phyloP scores from a whole-genome alignment of 441 rosid genomes.

The Euphorbia celastroides region DNA sequence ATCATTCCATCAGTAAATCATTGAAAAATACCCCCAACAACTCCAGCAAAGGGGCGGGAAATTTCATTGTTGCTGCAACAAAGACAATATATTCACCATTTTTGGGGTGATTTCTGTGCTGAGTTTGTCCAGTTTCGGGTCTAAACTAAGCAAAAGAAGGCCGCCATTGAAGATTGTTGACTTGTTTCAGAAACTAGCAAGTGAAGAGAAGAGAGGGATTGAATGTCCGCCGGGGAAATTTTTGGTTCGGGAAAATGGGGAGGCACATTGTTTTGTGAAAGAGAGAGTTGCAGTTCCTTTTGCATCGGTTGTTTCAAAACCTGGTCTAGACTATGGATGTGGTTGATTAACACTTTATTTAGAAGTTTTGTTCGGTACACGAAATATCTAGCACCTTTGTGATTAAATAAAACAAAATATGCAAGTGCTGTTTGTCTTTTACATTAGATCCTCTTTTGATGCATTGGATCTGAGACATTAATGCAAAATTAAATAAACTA shows the following conservation, averaged over 20 bases:
- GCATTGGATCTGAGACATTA: too few species aligned
- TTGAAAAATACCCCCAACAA: constrained; percentile 20
- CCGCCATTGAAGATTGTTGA: constrained; percentile 30
- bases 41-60: constrained; percentile 34
- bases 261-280: constrained; percentile 76
- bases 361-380: too few species aligned
- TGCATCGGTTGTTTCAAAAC: constrained; percentile 42
- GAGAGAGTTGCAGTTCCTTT: constrained; percentile 87
- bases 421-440: neutral
- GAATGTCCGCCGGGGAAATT: constrained; percentile 79
- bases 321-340: constrained; percentile 71
- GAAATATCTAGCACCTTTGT: too few species aligned
- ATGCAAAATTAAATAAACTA: too few species aligned
- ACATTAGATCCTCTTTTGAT: neutral
- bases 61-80: constrained; percentile 46
- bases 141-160: constrained; percentile 30
- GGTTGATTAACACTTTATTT: too few species aligned
- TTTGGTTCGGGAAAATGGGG: constrained; percentile 50
- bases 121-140: constrained; percentile 45
- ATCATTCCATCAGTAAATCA: constrained; percentile 23
- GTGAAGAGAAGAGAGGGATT: constrained; percentile 25
- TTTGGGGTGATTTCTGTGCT: constrained; percentile 54
- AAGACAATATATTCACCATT: constrained; percentile 53
- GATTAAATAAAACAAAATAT: too few species aligned
- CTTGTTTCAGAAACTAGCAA: constrained; percentile 34